phyloP scores from a whole-genome alignment of 2,329 filamentous ascomycete species.

The Zasmidium citrigriseum region DNA sequence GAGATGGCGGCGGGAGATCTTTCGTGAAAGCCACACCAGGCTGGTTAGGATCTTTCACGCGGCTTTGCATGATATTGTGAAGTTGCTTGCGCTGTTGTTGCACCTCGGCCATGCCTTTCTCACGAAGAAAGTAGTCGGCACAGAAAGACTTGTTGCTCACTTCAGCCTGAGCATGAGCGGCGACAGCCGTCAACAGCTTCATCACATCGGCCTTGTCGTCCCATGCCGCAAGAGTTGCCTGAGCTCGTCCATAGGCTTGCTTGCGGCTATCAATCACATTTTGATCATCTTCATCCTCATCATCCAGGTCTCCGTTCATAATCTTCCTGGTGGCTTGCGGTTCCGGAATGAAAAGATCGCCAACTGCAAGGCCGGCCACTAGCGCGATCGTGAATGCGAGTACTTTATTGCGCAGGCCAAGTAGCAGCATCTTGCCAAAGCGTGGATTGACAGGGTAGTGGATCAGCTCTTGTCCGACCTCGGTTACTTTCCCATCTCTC shows the following conservation, averaged over 20 bases:
- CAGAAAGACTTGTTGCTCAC: slow-evolving; percentile 60
- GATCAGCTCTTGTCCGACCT: slow-evolving; percentile 77
- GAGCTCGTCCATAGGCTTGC: slow-evolving; percentile 68
- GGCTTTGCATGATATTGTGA: slow-evolving; percentile 68
- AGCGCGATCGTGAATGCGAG: slow-evolving; percentile 84
- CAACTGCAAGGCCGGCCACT: slow-evolving; percentile 83
- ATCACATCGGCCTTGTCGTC: slow-evolving; percentile 86
- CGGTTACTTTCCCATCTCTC: slow-evolving; percentile 70
- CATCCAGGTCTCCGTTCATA: slow-evolving; percentile 18
- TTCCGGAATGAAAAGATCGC: slow-evolving; percentile 83
- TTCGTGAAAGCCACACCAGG: slow-evolving; percentile 32
- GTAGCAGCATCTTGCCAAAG: slow-evolving; percentile 87
- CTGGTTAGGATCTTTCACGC: slow-evolving; percentile 17
- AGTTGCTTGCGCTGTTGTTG: slow-evolving; percentile 81
- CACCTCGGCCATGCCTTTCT: slow-evolving; percentile 84
- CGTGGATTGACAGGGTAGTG: slow-evolving; percentile 88
- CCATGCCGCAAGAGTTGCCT: slow-evolving; percentile 75
- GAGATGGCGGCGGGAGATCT: slow-evolving; percentile 58
- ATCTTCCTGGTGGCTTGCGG: slow-evolving; percentile 58
- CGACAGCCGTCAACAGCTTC: slow-evolving; percentile 85
- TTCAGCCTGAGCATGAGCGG: slow-evolving; percentile 66
- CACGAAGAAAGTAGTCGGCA: slow-evolving; percentile 77
- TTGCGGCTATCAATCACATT: slow-evolving; percentile 1
- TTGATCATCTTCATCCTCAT: slow-evolving; percentile 42
- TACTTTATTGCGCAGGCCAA: slow-evolving; percentile 80